These are phyloP conservation scores for Xylaria telfairii DNA, from an alignment of 495 filamentous ascomycete genomes.

Conservation along the genomic window DNA sequence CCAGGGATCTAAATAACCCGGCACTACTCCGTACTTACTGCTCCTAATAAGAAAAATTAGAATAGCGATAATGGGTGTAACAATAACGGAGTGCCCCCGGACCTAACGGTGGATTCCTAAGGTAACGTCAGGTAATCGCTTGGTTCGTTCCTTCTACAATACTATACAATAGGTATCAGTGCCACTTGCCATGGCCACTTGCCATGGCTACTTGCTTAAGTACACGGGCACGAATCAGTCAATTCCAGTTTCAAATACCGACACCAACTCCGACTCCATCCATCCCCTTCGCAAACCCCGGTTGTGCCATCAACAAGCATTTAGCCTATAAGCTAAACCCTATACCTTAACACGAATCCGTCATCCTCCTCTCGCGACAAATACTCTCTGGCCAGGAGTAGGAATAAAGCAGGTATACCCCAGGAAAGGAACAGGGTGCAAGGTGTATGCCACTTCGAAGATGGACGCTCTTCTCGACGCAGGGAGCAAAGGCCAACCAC, in stretches of 20 bases:
- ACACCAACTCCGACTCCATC: not conserved
- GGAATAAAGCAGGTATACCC: not conserved
- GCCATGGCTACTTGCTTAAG: not conserved
- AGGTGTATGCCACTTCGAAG: not conserved
- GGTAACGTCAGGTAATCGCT: not conserved
- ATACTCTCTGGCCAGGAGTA: not conserved
- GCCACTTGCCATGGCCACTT: not conserved
- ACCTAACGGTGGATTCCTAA: no score
- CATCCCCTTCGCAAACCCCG: not conserved
- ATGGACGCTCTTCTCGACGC: not conserved
- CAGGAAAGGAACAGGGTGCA: not conserved
- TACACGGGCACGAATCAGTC: not conserved
- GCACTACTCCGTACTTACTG: not conserved
- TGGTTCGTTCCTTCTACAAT: not conserved
- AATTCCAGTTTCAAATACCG: not conserved
- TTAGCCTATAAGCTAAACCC: no score
- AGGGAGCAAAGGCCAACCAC: not conserved
- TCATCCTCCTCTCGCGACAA: not conserved
- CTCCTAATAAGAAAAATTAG: no score
- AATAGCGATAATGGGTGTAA: no score
- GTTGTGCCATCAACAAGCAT: not conserved
- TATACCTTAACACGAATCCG: no score
- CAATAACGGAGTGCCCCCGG: no score
- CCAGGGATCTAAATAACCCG: not conserved
- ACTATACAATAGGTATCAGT: not conserved